These are phyloP conservation scores for Aspergillus versicolor DNA, from an alignment of 2,329 filamentous ascomycete genomes.

Conservation along the genomic window DNA sequence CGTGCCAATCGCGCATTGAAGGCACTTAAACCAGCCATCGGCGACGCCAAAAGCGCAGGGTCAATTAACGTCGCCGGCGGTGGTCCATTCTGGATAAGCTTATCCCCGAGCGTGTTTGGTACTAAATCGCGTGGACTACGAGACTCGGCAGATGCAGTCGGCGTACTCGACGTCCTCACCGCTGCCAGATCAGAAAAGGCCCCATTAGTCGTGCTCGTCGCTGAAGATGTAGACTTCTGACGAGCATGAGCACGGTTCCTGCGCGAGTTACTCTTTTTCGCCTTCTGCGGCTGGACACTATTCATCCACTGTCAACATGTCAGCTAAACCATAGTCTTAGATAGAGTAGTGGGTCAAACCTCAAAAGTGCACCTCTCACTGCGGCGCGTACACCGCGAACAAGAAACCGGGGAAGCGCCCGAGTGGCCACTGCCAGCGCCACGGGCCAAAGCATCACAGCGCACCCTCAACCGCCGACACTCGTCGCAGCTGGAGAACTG, in stretches of 20 bases:
- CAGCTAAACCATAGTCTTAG: too few relatives aligned
- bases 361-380: conserved; percentile 16
- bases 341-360: not conserved
- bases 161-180: too few relatives aligned
- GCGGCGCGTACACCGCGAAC: conserved; percentile 14
- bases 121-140: not conserved
- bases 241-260: conserved; percentile 9
- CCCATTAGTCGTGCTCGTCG: not conserved
- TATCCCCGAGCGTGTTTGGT: not conserved
- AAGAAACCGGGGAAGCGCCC: conserved; percentile 2
- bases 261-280: not conserved
- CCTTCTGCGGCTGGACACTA: not conserved
- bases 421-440: conserved; percentile 11
- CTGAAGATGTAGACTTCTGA: not conserved
- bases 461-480: conserved; percentile 31
- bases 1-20: conserved; percentile 20
- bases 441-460: conserved; percentile 26
- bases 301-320: conserved; percentile 17
- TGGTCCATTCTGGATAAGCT: not conserved
- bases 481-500: conserved; percentile 38
- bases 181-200: too few relatives aligned
- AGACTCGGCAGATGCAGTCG: not conserved
- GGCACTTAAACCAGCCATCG: too few relatives aligned
- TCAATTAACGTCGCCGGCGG: not conserved
- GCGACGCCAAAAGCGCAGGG: too few relatives aligned